These are phyloP conservation scores for Hypoxylon sp. DNA, from an alignment of 2,329 filamentous ascomycete species.

Conservation along the genomic window DNA sequence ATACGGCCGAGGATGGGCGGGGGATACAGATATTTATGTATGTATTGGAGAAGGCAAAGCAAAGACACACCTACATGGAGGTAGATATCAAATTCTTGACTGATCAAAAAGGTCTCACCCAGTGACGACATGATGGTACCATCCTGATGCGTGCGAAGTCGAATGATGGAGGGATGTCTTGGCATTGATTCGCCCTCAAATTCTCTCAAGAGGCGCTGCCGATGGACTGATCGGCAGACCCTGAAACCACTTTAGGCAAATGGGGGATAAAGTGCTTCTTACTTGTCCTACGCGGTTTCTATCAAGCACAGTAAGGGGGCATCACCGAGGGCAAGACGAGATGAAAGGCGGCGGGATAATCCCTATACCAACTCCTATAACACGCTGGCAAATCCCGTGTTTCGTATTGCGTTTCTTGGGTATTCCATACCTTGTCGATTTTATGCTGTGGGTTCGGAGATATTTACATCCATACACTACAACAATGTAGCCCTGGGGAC, in stretches of 20 bases:
- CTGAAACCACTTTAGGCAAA: conserved; percentile 43
- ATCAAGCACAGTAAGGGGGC: conserved; percentile 20
- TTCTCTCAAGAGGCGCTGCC: conserved; percentile 40
- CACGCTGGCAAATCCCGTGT: background rate
- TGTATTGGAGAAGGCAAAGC: conserved; percentile 13
- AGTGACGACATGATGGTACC: conserved; percentile 46
- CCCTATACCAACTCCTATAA: background rate
- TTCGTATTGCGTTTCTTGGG: background rate
- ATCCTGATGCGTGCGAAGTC: conserved; percentile 35
- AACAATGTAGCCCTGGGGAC: background rate
- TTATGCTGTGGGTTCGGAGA: background rate
- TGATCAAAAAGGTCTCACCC: conserved; percentile 22
- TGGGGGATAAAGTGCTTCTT: conserved; percentile 28
- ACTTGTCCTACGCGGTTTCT: conserved; percentile 28
- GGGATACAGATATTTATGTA: conserved; percentile 39
- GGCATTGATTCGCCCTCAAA: conserved; percentile 39
- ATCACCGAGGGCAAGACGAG: background rate
- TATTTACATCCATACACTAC: too few relatives aligned
- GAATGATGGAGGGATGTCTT: conserved; percentile 39
- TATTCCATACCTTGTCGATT: background rate
- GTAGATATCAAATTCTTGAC: conserved; percentile 20
- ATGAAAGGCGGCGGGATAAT: background rate
- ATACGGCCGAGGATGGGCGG: conserved; percentile 31
- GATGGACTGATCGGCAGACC: conserved; percentile 40
- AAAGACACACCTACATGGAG: conserved; percentile 2